Base-by-base conservation (phyloP, 179 eudicot species). In the Sideroxylon spinosum region DNA sequence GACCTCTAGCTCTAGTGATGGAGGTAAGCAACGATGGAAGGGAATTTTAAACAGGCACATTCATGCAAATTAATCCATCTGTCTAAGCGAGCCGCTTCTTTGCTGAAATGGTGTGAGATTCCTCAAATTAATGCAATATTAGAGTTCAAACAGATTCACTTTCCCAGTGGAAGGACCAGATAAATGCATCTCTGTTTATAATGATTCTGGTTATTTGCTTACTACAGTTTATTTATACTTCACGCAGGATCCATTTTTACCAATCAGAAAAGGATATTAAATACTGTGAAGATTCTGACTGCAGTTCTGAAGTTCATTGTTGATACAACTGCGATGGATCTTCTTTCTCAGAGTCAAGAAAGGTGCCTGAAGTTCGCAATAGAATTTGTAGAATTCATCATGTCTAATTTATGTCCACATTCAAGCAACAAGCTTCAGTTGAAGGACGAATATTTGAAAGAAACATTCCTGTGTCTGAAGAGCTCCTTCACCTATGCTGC, bases 401-500 rank as follows among this genome's bases (percentile, higher is more conserved):
- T 79, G 53, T 78, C 89, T 68, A 86, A 79, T 73, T 82, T 93
- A 73, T 87, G 82, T 78, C 81, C 82, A 75, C 73, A 78, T 68
- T 86, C 88, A 56, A 50, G 66, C 26, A 83, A 88, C 60, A 85
- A 84, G 78, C 74, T 82, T 80, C 86, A 85, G 85, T 76, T 89
- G 68, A 78, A 77, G 49, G 92, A 87, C 52, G 92, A 88, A 70
- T 87, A 85, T 72, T 74, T 86, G 79, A 88, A 79, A 84, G 95
- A 95, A 74, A 74, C 86, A 66, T 83, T 81, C 75, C 67, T 78
- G 8, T 95, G 92, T 81, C 71, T 90, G 68, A 95, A 88, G 84
- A 90, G 97, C 83, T 90, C 93, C 65, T 88, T 89, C 84, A 87
- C 93, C 76, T 94, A 92, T 81, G 88, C 88, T 60, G 90, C 96